Conservation (phyloP, 148 eudicot species). For the Silene uniflora region DNA sequence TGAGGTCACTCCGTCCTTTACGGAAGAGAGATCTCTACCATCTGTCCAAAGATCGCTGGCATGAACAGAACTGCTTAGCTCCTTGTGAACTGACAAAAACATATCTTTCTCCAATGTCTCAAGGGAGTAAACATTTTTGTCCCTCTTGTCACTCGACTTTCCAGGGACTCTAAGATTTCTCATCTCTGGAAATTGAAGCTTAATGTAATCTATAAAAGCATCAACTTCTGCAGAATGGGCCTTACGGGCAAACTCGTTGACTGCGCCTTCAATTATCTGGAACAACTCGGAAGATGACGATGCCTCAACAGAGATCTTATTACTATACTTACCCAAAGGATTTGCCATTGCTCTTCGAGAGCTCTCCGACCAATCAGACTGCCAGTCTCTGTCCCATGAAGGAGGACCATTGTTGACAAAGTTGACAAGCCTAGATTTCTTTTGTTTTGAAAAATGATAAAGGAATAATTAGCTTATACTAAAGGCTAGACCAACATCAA, state of each 20-base stretch:
- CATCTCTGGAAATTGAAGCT: constrained; percentile 51
- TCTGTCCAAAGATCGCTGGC: constrained; percentile 28
- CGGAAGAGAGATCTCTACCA: constrained; percentile 26
- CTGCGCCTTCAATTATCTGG: constrained; percentile 52
- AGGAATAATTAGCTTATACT: constrained; percentile 15
- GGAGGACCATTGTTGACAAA: constrained; percentile 68
- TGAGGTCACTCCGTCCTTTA: constrained; percentile 21
- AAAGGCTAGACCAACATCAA: neutral
- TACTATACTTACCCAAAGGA: constrained; percentile 25
- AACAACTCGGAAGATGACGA: constrained; percentile 44
- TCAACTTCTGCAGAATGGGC: constrained; percentile 61
- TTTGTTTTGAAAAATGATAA: constrained; percentile 17
- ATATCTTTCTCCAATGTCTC: constrained; percentile 67
- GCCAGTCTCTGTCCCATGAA: constrained; percentile 66
- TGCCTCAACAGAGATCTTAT: constrained; percentile 27
- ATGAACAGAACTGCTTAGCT: constrained; percentile 22
- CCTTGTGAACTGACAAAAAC: constrained; percentile 44
- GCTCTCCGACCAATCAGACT: constrained; percentile 37
- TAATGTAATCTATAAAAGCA: constrained; percentile 62
- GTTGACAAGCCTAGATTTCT: constrained; percentile 93
- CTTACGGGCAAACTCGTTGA: constrained; percentile 56
- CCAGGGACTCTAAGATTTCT: constrained; percentile 41
- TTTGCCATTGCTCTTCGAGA: constrained; percentile 19
- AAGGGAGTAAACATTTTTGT: constrained; percentile 37
- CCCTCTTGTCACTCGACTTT: constrained; percentile 32